A percentile compares a stretch with the other conserved stretches of the same genome.
Evolutionary conservation across 805 yeast genomes (phyloP).

Genomic region (Metschnikowia orientalis): DNA sequence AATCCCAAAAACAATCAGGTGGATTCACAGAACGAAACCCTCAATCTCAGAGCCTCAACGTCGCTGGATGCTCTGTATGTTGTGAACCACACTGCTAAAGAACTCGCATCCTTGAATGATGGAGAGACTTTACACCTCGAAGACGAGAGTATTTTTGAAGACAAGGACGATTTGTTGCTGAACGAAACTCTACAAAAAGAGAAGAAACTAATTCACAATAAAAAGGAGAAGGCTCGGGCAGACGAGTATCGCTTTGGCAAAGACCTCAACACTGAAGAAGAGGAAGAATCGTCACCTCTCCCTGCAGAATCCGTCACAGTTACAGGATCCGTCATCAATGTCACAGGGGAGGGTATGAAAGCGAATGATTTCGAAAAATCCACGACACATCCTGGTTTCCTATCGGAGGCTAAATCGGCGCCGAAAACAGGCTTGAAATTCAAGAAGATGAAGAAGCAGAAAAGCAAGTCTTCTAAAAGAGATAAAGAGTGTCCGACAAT

Average conservation of each 20-base stretch:
- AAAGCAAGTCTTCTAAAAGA: constrained; percentile 8
- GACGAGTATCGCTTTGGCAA: constrained; percentile 7
- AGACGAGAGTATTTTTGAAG: constrained; percentile 41
- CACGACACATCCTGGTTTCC: too few relatives aligned
- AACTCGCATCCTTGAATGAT: constrained; percentile 35
- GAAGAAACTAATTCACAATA: constrained; percentile 26
- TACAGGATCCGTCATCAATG: constrained; percentile 5
- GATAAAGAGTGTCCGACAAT: constrained; percentile 20
- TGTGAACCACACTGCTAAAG: constrained; percentile 44
- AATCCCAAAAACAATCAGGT: constrained; percentile 38
- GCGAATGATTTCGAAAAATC: constrained; percentile 9
- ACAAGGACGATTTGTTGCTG: constrained; percentile 29
- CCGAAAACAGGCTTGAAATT: constrained; percentile 43
- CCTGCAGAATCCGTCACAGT: constrained; percentile 11
- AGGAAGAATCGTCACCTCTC: constrained; percentile 3
- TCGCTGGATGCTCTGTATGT: constrained; percentile 32
- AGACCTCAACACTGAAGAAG: constrained; percentile 1
- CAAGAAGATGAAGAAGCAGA: constrained; percentile 22
- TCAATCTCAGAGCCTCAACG: too few relatives aligned
- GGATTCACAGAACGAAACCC: not conserved
- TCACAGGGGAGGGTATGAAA: not conserved
- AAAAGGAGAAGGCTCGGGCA: constrained; percentile 23
- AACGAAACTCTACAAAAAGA: constrained; percentile 31
- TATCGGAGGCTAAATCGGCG: constrained; percentile 11
- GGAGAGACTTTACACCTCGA: constrained; percentile 54